These are phyloP conservation scores for Pharnaceum exiguum DNA, from an alignment of 148 eudicot genomes.

Conservation along the genomic window DNA sequence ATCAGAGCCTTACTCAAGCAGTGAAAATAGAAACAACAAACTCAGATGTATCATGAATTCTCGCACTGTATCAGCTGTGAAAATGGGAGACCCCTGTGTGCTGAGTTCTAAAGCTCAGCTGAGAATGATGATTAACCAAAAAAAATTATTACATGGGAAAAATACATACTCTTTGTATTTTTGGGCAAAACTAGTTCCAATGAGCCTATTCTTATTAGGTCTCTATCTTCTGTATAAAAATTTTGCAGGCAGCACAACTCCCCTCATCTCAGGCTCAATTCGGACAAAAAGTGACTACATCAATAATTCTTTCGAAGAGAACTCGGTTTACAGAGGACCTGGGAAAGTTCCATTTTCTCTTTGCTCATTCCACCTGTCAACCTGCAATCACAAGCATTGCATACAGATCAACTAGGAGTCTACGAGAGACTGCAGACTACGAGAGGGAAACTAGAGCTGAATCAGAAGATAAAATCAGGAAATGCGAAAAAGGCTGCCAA, in stretches of 20 bases:
- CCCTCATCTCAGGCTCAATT: slow-evolving; percentile 9
- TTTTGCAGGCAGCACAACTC: slow-evolving; percentile 3
- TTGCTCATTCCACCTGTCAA: slow-evolving; percentile 59
- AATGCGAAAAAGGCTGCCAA: too few species aligned
- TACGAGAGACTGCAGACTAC: background rate
- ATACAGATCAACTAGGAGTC: slow-evolving; percentile 11
- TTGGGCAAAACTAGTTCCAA: slow-evolving; percentile 24
- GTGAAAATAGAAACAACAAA: background rate
- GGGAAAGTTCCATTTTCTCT: slow-evolving; percentile 55
- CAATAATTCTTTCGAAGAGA: slow-evolving; percentile 1
- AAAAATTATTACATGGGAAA: slow-evolving; percentile 25
- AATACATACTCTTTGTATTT: slow-evolving; percentile 13
- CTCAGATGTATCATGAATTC: slow-evolving; percentile 4
- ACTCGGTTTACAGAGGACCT: slow-evolving; percentile 36
- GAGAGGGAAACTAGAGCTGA: too few species aligned
- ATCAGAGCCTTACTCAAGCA: background rate
- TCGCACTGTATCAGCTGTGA: slow-evolving; percentile 7
- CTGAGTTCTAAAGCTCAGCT: slow-evolving; percentile 19
- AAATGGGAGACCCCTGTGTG: slow-evolving; percentile 5
- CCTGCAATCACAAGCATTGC: slow-evolving; percentile 24
- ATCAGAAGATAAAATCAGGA: too few species aligned
- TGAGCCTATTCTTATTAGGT: slow-evolving; percentile 23
- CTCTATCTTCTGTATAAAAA: slow-evolving; percentile 15
- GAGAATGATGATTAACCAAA: slow-evolving; percentile 15
- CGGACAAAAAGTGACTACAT: slow-evolving; percentile 6